Conservation (phyloP, 1,139 yeast species). For the Hyphopichia khmerensis region DNA sequence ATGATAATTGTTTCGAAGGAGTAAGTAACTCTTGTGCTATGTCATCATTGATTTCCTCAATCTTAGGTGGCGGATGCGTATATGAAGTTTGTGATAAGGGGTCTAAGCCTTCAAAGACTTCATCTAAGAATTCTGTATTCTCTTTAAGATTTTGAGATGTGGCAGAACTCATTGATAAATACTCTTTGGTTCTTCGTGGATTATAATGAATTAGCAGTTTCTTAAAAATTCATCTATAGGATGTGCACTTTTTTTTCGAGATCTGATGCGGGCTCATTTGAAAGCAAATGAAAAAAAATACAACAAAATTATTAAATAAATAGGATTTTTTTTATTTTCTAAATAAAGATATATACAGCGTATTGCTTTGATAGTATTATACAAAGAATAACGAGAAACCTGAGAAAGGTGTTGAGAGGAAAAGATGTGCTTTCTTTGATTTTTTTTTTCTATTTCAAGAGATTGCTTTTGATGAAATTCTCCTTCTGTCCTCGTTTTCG, state of each 20-base stretch:
- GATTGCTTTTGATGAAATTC: too few relatives aligned
- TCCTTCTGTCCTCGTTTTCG: not conserved
- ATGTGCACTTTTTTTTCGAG: not conserved
- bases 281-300: too few relatives aligned
- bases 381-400: not conserved
- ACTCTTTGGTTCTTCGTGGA: not conserved
- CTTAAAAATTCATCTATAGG: not conserved
- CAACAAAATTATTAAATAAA: not conserved
- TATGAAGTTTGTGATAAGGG: slow-evolving; percentile 4
- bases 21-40: slow-evolving; percentile 34
- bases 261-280: not conserved
- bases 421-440: too few relatives aligned
- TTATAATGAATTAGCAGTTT: not conserved
- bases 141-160: not conserved
- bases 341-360: not conserved
- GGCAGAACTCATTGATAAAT: not conserved
- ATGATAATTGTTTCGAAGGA: slow-evolving; percentile 52
- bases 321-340: not conserved
- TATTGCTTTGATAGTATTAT: not conserved
- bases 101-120: slow-evolving; percentile 7
- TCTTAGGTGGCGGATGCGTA: slow-evolving; percentile 2
- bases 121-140: not conserved
- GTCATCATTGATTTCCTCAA: slow-evolving; percentile 9
- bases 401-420: too few relatives aligned
- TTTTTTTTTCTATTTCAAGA: too few relatives aligned